phyloP scores from a whole-genome alignment of 106 monocot genomes.

The Dendrobium chrysotoxum region DNA sequence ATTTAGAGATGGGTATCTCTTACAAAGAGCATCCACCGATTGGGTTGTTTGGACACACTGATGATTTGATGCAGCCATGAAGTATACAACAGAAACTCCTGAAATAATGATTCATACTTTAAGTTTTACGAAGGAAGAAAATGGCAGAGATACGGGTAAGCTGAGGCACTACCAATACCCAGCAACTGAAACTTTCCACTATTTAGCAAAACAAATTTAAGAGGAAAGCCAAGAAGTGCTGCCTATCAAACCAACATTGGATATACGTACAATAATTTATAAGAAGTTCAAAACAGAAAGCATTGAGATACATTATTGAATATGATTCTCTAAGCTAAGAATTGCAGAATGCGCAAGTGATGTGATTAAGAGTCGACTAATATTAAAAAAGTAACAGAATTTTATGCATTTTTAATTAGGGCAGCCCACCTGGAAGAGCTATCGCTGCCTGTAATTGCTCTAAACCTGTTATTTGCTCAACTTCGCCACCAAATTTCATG shows the following conservation, averaged over 20 bases:
- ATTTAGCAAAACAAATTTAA: background rate
- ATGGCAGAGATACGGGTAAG: background rate
- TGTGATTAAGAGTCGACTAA: background rate
- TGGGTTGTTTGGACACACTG: conserved; percentile 54
- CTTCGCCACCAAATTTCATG: conserved; percentile 78
- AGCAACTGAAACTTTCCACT: background rate
- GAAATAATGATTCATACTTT: background rate
- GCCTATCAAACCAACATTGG: no score
- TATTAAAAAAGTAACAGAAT: no score
- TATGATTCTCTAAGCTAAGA: background rate
- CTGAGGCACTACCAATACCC: background rate
- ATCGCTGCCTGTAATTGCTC: conserved; percentile 73
- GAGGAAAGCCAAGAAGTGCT: background rate
- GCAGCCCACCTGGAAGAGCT: conserved; percentile 46
- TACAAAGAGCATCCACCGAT: conserved; percentile 58
- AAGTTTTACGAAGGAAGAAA: no score
- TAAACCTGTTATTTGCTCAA: conserved; percentile 41
- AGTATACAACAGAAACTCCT: conserved; percentile 80
- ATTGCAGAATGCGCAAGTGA: background rate
- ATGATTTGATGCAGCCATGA: conserved; percentile 42
- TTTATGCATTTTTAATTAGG: background rate
- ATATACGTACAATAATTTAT: no score
- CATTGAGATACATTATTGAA: background rate
- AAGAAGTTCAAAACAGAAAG: no score
- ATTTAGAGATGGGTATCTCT: conserved; percentile 64